Conservation (phyloP, 2,329 filamentous ascomycete genomes). For the Monosporascus sp. region DNA sequence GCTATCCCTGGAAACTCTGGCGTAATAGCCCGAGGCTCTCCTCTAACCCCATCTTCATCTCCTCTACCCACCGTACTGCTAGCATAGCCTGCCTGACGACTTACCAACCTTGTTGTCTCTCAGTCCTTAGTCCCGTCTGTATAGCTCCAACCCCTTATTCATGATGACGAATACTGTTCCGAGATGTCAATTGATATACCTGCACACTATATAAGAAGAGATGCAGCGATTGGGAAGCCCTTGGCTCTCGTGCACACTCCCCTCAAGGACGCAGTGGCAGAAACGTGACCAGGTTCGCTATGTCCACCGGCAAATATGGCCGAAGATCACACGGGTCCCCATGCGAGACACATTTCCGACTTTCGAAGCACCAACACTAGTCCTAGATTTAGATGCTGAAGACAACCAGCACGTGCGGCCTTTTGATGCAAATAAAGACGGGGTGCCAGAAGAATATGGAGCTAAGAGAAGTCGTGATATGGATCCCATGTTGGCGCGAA, state of each 20-base stretch:
- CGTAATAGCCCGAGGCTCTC: too few species aligned
- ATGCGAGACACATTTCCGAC: slow-evolving; percentile 1
- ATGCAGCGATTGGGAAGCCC: slow-evolving; percentile 16
- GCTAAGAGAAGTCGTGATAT: slow-evolving; percentile 18
- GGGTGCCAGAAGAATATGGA: slow-evolving; percentile 2
- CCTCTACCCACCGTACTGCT: too few species aligned
- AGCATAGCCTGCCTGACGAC: too few species aligned
- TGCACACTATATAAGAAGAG: slow-evolving; percentile 1
- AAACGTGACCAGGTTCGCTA: slow-evolving; percentile 5
- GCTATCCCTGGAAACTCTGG: too few species aligned
- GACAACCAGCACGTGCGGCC: slow-evolving; percentile 37
- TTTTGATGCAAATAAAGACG: slow-evolving; percentile 31
- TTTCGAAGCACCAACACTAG: slow-evolving; percentile 33
- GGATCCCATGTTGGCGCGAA: slow-evolving; percentile 22
- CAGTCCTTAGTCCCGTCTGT: too few species aligned
- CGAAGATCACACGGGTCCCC: slow-evolving; percentile 6
- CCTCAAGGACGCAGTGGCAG: slow-evolving; percentile 4
- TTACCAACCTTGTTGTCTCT: too few species aligned
- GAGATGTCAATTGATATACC: slow-evolving; percentile 5
- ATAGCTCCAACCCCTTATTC: not conserved
- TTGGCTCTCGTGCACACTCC: slow-evolving; percentile 6
- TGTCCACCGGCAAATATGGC: not conserved
- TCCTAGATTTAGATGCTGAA: slow-evolving; percentile 49
- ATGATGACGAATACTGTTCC: not conserved
- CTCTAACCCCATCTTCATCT: too few species aligned